Percentiles rank a stretch among this genome's conserved stretches.
Conservation (phyloP, 805 yeast genomes). For the Schwanniomyces vanrijiae region DNA sequence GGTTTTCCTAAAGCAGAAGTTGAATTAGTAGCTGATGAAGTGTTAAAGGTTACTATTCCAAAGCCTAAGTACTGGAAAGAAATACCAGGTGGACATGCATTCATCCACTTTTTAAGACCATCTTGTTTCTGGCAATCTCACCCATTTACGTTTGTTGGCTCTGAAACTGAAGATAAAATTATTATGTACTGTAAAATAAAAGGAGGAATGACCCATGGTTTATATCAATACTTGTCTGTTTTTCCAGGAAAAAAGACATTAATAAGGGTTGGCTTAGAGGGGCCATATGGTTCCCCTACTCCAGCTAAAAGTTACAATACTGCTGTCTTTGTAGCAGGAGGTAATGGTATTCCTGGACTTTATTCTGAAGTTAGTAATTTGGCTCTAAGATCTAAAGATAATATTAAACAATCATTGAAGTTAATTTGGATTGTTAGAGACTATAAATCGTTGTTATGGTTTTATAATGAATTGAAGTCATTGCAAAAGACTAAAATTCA, state of each 20-base stretch:
- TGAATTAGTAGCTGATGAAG: conserved; percentile 31
- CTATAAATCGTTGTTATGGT: conserved; percentile 40
- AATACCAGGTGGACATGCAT: conserved; percentile 42
- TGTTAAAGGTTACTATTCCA: conserved; percentile 34
- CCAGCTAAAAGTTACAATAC: conserved; percentile 52
- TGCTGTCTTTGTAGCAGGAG: conserved; percentile 67
- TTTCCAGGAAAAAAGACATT: conserved; percentile 25
- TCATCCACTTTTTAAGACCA: conserved; percentile 35
- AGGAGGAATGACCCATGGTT: conserved; percentile 34
- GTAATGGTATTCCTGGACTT: conserved; percentile 69
- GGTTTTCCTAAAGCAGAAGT: conserved; percentile 36
- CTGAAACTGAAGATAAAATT: conserved; percentile 19
- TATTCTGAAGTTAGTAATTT: conserved; percentile 32
- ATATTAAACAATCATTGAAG: conserved; percentile 16
- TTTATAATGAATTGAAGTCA: conserved; percentile 31
- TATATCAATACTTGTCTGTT: conserved; percentile 24
- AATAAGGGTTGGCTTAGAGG: conserved; percentile 50
- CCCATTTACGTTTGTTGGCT: conserved; percentile 37
- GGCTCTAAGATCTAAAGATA: conserved; percentile 12
- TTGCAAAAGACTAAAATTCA: conserved; percentile 33
- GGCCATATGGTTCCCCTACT: conserved; percentile 64
- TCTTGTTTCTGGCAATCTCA: conserved; percentile 44
- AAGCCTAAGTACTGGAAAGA: conserved; percentile 37
- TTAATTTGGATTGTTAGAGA: conserved; percentile 42
- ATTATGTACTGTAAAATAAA: conserved; percentile 36